Evolutionary conservation across 208 protist species (phyloP), one percentile per base, ranked within the genome.

Genomic region (Willaertia magna): DNA sequence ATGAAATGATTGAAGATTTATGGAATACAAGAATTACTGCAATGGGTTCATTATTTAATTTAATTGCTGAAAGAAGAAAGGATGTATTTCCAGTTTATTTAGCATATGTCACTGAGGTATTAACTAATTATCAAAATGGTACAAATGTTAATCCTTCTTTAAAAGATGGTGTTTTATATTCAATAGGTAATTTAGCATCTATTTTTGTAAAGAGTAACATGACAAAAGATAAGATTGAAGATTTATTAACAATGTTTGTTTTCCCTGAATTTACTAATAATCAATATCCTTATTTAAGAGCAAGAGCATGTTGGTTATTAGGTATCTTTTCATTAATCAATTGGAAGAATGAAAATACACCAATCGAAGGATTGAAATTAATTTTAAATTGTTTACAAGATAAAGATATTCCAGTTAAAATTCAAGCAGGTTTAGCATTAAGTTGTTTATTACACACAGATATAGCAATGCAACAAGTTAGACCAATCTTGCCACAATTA

Each of bases 361-460:
- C 94, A 74, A 89, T 93, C 81, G 74, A 61, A 22, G 91, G 90
- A 16, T 84, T 97, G 26, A 74, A 86, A 49, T 86, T 87, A 0
- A 90, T 96, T 59, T 82, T 97, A 40, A 86, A 90, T 4, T 86
- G 95, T n/a, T 88, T 97, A 75, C 87, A 92, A 39, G 95, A 97
- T 87, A 48, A 83, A 3, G 93, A 97, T 74, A 67, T 92, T 3
- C 92, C 94, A 12, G 95, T 97, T 79, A 91, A 90, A 51, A 90
- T 97, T 26, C 93, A 96, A 87, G 92, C 94, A n/a, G 95, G 93
- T 86, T 88, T 89, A 22, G 91, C 91, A 74, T 91, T 97, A 48
- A 91, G 91, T n/a, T 90, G 90, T 49, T 90, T 97, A 46, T 94
- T 96, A 22, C 90, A 91, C 42, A 90, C 93, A 74, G 86, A 89